Evolutionary conservation across 371 early-diverging fungal species (phyloP), one percentile per base, ranked within the genome.

Genomic region (Dichotomocladium elegans): DNA sequence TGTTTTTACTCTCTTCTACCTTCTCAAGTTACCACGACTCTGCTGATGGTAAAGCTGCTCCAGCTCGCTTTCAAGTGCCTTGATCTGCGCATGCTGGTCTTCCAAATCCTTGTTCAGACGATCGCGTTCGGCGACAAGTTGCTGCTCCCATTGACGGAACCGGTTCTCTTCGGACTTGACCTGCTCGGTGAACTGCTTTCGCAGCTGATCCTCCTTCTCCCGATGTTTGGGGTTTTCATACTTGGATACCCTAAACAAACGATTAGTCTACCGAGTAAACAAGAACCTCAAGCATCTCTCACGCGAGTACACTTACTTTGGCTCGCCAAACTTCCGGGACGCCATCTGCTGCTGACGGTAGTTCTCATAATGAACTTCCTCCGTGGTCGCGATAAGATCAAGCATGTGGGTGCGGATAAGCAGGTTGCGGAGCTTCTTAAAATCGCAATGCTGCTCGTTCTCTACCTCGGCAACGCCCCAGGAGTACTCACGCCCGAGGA

Each of bases 121-220:
- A 72, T 96, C 97, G 47, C 99, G 88, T 72, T 98, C 98, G 53
- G 88, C 86, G 72, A 97, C 93, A 35, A 98, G 82, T 77, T 85
- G 90, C 64, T 93, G 92, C 70, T 96, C 98, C 98, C 98, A 98
- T 66, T 90, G 86, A 61, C 96, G 85, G 86, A 98, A 98, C 41
- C 96, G 75, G 67, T 85, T 84, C 79, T 98, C 98, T 72, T 98
- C 96, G 56, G 84, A 57, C 49, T 92, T 85, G 49, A 96, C 97
- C 66, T 96, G 94, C 64, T 96, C 95, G 40, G 96, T 93, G 67
- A 98, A 96, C 27, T 88, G 81, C 68, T 90, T 88, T 55, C 95
- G 85, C 55, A 98, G 82, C 12, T 75, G 75, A 58, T 95, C 98
- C 68, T 98, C 98, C 67, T 96, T 95, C 42, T 95, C 94, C 8